Conservation (phyloP, 1,284 basidiomycete genomes). For the Irpex rosettiformis region DNA sequence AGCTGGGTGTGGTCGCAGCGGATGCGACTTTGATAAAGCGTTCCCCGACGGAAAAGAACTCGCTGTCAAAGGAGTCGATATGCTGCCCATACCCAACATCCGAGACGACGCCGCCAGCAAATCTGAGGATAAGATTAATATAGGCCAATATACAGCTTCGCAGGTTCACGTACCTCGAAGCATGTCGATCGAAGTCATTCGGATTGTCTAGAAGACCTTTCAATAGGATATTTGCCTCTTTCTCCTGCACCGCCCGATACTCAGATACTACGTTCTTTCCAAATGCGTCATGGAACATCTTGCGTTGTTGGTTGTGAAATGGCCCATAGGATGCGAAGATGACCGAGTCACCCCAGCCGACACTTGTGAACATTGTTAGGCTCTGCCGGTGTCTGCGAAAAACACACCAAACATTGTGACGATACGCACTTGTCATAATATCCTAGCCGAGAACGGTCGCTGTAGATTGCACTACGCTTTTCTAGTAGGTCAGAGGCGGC, state of each 20-base stretch:
- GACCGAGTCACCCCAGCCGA: not conserved
- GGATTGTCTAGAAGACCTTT: not conserved
- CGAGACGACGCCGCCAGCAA: not conserved
- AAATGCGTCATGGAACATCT: not conserved
- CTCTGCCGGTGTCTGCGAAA: no score
- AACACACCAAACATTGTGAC: no score
- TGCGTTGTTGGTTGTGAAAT: not conserved
- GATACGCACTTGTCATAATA: not conserved
- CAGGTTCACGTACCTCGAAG: not conserved
- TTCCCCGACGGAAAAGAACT: not conserved
- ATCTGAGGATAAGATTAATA: no score
- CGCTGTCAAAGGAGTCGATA: not conserved
- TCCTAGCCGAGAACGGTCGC: not conserved
- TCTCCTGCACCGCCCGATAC: not conserved
- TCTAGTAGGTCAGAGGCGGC: conserved; percentile 17
- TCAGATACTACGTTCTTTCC: not conserved
- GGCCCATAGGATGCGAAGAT: not conserved
- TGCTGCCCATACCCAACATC: not conserved
- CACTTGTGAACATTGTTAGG: not conserved
- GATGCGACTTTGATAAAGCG: not conserved
- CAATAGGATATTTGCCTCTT: not conserved
- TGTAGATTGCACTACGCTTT: conserved; percentile 19
- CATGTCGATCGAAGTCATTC: not conserved
- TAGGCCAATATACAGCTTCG: not conserved
- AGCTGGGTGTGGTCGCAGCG: not conserved